Base-by-base conservation (phyloP, 1,139 yeast genomes). In the Taiozyma sp. region DNA sequence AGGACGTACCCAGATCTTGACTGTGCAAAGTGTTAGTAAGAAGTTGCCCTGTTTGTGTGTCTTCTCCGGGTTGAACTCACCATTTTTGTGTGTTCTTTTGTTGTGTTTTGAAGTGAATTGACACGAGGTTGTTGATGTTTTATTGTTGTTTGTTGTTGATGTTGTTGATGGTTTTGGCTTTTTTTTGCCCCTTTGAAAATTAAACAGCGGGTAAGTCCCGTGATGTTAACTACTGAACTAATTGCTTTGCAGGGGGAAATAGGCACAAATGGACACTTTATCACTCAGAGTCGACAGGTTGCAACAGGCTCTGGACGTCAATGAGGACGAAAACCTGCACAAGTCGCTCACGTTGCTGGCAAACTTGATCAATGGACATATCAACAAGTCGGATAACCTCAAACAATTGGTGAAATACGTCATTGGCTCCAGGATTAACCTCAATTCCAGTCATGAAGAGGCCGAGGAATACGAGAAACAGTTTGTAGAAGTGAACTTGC, bases 1-100 rank as follows among this genome's bases (percentile, higher is more conserved):
- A 8, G 41, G 36, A 78, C 84, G 60, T 79, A 80, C 85, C 85
- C 86, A 63, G 87, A 81, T 80, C 86, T 81, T 55, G 87, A 81
- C 87, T 81, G 24, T 38, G 13, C 3, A 14, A 22, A 7, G 9
- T 39, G 51, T 52, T 54, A 54, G 55, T 50, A 10, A 9, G 3
- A 19, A 19, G 19, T 19, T 19, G 3, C 3, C 19, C 19, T 2
- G 2, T 19, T 19, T 19, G 19, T 19, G 19, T 19, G 19, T 19
- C 19, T 19, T 19, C 19, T 19, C 19, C 19, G 19, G 2, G 19
- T 10, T 30, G 28, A n/a, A 44, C 41, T 41, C 22, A 43, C 34
- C 38, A 42, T 46, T 44, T 28, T 51, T 46, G n/a, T 3, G 36
- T 32, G 36, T 7, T 32, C n/a, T 30, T 30, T 4, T 13, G 9